These are phyloP conservation scores for Aspergillus calidoustus DNA, from an alignment of 2,329 filamentous ascomycete species.

Conservation along the genomic window DNA sequence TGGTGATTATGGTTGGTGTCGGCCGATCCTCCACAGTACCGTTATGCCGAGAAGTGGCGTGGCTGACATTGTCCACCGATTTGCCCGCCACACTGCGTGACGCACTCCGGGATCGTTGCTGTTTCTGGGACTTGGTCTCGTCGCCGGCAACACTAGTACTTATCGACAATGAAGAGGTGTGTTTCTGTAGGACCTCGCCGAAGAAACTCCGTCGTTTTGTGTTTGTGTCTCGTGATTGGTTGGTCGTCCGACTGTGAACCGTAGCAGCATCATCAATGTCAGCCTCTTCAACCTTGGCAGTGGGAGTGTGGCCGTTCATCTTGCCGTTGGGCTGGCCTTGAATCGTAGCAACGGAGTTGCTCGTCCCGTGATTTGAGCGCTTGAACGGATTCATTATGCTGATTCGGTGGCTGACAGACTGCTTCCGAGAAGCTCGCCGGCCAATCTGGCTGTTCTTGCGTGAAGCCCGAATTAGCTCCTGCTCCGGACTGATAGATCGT, in stretches of 20 bases:
- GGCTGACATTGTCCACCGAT: slow-evolving; percentile 37
- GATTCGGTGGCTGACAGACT: slow-evolving; percentile 46
- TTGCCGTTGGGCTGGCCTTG: slow-evolving; percentile 33
- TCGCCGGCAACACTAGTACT: slow-evolving; percentile 30
- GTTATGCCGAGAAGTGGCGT: slow-evolving; percentile 34
- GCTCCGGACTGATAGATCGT: slow-evolving; percentile 42
- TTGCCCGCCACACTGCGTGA: slow-evolving; percentile 33
- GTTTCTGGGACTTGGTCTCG: slow-evolving; percentile 25
- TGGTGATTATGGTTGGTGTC: slow-evolving; percentile 17
- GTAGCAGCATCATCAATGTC: slow-evolving; percentile 41
- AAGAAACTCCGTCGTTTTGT: slow-evolving; percentile 48
- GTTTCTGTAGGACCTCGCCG: slow-evolving; percentile 39
- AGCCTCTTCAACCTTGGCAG: slow-evolving; percentile 23
- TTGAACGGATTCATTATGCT: slow-evolving; percentile 51
- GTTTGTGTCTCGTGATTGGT: slow-evolving; percentile 38
- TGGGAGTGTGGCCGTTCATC: slow-evolving; percentile 23
- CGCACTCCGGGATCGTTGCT: slow-evolving; percentile 32
- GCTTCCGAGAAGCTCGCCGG: slow-evolving; percentile 39
- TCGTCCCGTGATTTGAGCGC: slow-evolving; percentile 41
- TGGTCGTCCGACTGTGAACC: slow-evolving; percentile 43
- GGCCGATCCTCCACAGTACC: slow-evolving; percentile 26
- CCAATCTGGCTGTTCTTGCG: slow-evolving; percentile 35
- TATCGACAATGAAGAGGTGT: slow-evolving; percentile 38
- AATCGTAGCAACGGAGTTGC: slow-evolving; percentile 43
- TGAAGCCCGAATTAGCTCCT: slow-evolving; percentile 39